These are phyloP conservation scores for Trichophyton benhamiae DNA, from an alignment of 2,329 filamentous ascomycete genomes.

Conservation along the genomic window DNA sequence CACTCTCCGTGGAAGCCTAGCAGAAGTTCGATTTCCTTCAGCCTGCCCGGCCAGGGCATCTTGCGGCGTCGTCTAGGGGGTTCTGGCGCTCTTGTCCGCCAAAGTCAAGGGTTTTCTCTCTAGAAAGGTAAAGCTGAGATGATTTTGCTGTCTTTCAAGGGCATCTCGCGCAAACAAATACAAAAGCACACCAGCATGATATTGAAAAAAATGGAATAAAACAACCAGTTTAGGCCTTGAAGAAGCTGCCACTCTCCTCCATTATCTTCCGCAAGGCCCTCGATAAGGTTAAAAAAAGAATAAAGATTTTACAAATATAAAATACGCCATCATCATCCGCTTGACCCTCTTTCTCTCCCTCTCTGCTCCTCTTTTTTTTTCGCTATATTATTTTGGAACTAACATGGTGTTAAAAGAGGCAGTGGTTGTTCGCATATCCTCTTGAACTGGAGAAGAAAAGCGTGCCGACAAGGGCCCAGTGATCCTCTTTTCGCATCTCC, in stretches of 20 bases:
- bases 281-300: not conserved
- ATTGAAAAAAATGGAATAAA: slow-evolving; percentile 4
- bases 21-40: not conserved
- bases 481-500: not conserved
- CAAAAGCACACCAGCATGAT: not conserved
- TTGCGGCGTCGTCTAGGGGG: not conserved
- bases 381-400: slow-evolving; percentile 16
- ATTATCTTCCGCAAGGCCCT: slow-evolving; percentile 8
- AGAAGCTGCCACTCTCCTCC: slow-evolving; percentile 12
- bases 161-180: not conserved
- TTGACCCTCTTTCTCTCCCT: not conserved
- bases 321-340: too few relatives aligned
- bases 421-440: slow-evolving; percentile 8
- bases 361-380: not conserved
- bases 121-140: slow-evolving; percentile 29
- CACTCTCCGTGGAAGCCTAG: slow-evolving; percentile 1
- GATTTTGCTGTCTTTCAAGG: slow-evolving; percentile 17
- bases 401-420: slow-evolving; percentile 26
- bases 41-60: slow-evolving; percentile 2
- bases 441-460: not conserved
- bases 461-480: not conserved
- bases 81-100: not conserved
- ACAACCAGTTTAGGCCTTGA: slow-evolving; percentile 10
- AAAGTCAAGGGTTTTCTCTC: not conserved
- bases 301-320: not conserved